These are phyloP conservation scores for Psidium friedrichsthalianum DNA, from an alignment of 345 rosid genomes.

Conservation along the genomic window DNA sequence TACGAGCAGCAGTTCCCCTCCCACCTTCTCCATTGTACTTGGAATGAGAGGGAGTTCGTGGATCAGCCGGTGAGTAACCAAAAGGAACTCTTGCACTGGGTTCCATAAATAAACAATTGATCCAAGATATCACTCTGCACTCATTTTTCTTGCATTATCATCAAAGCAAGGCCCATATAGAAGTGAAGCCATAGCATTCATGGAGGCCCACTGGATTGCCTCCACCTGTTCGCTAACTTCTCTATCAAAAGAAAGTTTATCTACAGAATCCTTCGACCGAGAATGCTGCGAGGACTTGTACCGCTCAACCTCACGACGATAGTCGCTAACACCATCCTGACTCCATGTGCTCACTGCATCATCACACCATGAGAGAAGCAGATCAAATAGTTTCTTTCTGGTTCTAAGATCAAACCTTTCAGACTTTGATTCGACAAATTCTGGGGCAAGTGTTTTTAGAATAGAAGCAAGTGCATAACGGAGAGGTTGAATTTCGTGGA, in stretches of 20 bases:
- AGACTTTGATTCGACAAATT: conserved; percentile 84
- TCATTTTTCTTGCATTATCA: conserved; percentile 98
- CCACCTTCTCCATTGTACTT: conserved; percentile 77
- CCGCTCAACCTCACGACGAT: conserved; percentile 96
- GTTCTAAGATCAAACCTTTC: conserved; percentile 85
- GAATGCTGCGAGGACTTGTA: conserved; percentile 85
- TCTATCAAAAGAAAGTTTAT: conserved; percentile 87
- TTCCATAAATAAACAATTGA: conserved; percentile 90
- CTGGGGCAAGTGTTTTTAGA: conserved; percentile 83
- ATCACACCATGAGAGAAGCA: conserved; percentile 89
- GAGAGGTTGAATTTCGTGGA: conserved; percentile 83
- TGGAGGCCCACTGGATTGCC: conserved; percentile 95
- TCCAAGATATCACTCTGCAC: conserved; percentile 92
- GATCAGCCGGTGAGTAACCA: conserved; percentile 95
- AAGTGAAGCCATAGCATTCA: conserved; percentile 97
- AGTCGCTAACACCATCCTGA: conserved; percentile 74
- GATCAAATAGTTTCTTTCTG: conserved; percentile 83
- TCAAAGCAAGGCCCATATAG: conserved; percentile 96
- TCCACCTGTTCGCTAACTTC: conserved; percentile 87
- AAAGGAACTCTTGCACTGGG: conserved; percentile 92
- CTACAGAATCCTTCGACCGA: conserved; percentile 89
- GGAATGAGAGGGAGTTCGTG: conserved; percentile 85
- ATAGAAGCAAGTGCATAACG: conserved; percentile 93
- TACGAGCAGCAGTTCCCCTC: conserved; percentile 79
- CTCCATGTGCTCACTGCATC: conserved; percentile 81